These are phyloP conservation scores for Aureobasidium sp. DNA, from an alignment of 2,329 filamentous ascomycete genomes.

Conservation along the genomic window DNA sequence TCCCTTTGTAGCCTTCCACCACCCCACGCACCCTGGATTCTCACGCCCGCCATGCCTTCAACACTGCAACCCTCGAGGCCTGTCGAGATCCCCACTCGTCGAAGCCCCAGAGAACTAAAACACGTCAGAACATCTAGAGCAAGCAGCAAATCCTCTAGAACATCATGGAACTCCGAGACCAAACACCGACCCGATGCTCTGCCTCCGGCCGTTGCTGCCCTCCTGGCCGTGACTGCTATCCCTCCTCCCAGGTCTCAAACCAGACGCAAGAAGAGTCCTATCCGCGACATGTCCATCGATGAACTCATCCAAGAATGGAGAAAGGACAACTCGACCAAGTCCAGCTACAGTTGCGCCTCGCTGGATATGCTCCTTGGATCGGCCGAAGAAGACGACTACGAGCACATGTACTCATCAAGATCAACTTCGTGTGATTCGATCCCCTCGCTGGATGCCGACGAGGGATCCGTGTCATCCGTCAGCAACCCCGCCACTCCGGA, in stretches of 20 bases:
- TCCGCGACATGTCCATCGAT: slow-evolving; percentile 44
- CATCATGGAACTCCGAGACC: slow-evolving; percentile 17
- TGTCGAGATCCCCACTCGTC: slow-evolving; percentile 30
- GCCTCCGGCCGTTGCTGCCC: slow-evolving; percentile 47
- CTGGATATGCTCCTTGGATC: slow-evolving; percentile 49
- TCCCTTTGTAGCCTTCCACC: background rate
- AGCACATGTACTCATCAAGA: slow-evolving; percentile 36
- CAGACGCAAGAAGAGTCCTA: slow-evolving; percentile 31
- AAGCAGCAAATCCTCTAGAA: slow-evolving; percentile 21
- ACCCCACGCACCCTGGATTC: background rate
- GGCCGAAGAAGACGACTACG: slow-evolving; percentile 38
- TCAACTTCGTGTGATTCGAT: slow-evolving; percentile 52
- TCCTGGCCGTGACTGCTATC: slow-evolving; percentile 52
- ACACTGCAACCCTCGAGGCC: slow-evolving; percentile 28
- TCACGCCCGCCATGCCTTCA: slow-evolving; percentile 3
- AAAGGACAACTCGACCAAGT: slow-evolving; percentile 32
- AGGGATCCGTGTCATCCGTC: slow-evolving; percentile 38
- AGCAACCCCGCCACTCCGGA: slow-evolving; percentile 36
- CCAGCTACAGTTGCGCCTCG: slow-evolving; percentile 26
- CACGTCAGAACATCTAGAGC: slow-evolving; percentile 25
- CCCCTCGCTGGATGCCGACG: slow-evolving; percentile 42
- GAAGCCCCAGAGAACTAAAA: slow-evolving; percentile 22
- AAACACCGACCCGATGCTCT: slow-evolving; percentile 36
- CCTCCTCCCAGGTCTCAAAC: slow-evolving; percentile 39
- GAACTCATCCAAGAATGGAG: slow-evolving; percentile 48